Conservation (phyloP, 140 eudicot genomes). For the Flaveria floridana region DNA sequence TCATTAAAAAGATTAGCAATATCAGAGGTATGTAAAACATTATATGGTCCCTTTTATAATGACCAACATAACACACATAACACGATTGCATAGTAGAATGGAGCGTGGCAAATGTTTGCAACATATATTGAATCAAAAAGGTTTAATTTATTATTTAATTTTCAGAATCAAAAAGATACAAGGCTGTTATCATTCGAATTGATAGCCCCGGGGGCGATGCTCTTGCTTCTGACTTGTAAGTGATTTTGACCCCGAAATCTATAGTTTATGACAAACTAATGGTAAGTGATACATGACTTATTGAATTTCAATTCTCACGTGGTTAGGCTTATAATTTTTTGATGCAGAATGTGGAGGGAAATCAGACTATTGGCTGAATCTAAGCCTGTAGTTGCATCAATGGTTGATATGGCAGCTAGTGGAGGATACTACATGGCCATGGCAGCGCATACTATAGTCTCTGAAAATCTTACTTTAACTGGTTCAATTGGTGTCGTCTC, state of each 20-base stretch:
- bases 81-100: background rate
- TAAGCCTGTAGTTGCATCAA: conserved; percentile 84
- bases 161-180: conserved; percentile 67
- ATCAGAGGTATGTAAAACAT: conserved; percentile 47
- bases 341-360: conserved; percentile 92
- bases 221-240: conserved; percentile 95
- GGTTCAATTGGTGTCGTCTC: conserved; percentile 77
- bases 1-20: conserved; percentile 70
- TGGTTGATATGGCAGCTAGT: conserved; percentile 93
- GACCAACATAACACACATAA: background rate
- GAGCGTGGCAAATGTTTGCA: background rate
- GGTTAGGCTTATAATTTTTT: background rate
- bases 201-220: conserved; percentile 97
- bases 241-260: background rate
- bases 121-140: background rate
- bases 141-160: background rate
- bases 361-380: conserved; percentile 66
- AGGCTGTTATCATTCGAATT: conserved; percentile 81
- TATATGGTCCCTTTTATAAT: background rate
- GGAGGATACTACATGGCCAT: conserved; percentile 99
- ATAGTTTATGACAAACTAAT: background rate
- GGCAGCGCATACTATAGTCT: conserved; percentile 74
- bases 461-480: conserved; percentile 72
- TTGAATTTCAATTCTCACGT: background rate
- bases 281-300: background rate